Percentiles rank a stretch among this genome's conserved stretches.
Evolutionary conservation across 2,329 filamentous ascomycete genomes (phyloP).

Genomic region (Ophiostoma sp.): DNA sequence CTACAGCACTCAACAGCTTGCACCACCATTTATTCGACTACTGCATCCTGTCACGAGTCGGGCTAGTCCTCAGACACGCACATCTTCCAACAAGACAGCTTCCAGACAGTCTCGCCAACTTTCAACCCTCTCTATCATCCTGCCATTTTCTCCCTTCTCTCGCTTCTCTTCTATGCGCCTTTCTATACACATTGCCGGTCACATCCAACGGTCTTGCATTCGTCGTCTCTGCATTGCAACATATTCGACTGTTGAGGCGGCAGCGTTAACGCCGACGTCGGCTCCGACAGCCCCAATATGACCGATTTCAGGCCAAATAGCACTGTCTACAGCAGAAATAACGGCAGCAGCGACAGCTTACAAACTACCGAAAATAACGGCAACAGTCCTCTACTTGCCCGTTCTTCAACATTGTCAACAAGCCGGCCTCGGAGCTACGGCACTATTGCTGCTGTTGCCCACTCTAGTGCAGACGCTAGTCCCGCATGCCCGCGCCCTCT

Average conservation of each 20-base stretch:
- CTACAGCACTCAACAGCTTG: not conserved
- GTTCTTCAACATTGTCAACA: not conserved
- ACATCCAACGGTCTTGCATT: not conserved
- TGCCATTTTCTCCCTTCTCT: not conserved
- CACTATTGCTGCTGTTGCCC: constrained; percentile 19
- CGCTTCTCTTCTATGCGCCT: not conserved
- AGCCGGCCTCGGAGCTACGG: constrained; percentile 26
- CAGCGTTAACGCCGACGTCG: constrained; percentile 15
- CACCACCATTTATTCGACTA: not conserved
- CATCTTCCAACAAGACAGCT: not conserved
- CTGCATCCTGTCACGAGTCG: not conserved
- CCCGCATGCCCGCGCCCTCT: constrained; percentile 13
- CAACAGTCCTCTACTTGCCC: not conserved
- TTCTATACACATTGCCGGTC: not conserved
- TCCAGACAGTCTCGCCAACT: not conserved
- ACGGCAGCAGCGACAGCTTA: not conserved
- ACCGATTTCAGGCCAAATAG: not conserved
- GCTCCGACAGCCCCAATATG: constrained; percentile 17
- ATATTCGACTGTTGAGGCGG: too few relatives aligned
- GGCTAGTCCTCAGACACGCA: not conserved
- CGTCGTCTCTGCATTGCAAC: not conserved
- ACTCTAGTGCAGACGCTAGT: constrained; percentile 21
- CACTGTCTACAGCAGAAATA: constrained; percentile 10
- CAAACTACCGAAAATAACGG: not conserved
- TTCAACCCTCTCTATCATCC: not conserved